Evolutionary conservation across 345 rosid species (phyloP).

Genomic region (Hibiscus syriacus): DNA sequence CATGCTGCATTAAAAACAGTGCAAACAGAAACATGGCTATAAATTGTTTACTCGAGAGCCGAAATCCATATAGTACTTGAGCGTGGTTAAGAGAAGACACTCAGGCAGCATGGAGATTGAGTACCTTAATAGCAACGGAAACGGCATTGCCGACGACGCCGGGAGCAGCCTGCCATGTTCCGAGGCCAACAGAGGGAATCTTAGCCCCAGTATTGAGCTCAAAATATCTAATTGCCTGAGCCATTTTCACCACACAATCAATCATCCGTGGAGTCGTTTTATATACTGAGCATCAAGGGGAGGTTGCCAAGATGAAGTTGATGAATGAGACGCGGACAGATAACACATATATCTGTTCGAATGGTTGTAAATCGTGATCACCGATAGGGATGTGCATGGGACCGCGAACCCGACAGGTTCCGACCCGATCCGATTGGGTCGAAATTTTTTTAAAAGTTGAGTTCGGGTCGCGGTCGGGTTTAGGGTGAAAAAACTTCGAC

Average conservation of each 20-base stretch:
- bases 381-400: too few species aligned
- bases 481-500: too few species aligned
- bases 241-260: conserved; percentile 29
- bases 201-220: conserved; percentile 42
- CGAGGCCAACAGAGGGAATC: conserved; percentile 46
- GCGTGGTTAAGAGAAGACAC: too few species aligned
- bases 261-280: neutral
- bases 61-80: too few species aligned
- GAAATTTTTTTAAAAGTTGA: too few species aligned
- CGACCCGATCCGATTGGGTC: too few species aligned
- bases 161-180: conserved; percentile 13
- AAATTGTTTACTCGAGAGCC: neutral
- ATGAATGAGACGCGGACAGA: neutral
- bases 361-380: too few species aligned
- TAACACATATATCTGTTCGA: too few species aligned
- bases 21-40: neutral
- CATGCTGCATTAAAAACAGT: conserved; percentile 19
- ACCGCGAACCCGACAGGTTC: too few species aligned
- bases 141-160: conserved; percentile 3
- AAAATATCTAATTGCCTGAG: conserved; percentile 27
- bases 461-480: too few species aligned
- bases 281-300: neutral
- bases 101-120: neutral
- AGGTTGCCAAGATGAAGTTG: neutral
- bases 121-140: conserved; percentile 4